Evolutionary conservation across 768 basidiomycete species (phyloP), one percentile per base, ranked within the genome.

Genomic region (Collybiopsis confluens): DNA sequence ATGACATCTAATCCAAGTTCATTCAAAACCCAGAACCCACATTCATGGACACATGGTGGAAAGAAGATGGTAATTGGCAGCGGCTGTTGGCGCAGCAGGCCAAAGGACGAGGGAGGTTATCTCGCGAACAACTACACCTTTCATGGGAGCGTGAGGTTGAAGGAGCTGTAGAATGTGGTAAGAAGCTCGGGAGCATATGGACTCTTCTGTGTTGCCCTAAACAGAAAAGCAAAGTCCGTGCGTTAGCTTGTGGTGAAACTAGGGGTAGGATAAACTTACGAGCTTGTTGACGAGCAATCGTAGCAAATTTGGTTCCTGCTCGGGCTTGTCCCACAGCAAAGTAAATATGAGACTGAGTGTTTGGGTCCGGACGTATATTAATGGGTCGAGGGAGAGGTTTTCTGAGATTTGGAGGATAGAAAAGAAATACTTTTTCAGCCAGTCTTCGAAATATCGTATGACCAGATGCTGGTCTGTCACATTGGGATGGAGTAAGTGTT

Each of bases 401-500:
- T 99, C 96, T 16, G 98, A 81, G 36, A 90, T 83, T 65, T 96
- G 91, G 2, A 98, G 79, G 36, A 97, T 69, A 2, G 86, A 85
- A 70, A 96, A 98, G 72, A 97, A 98, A 68, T 88, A 98, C 59
- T 93, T 94, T 71, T 99, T 99, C 46, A 98, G 67, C 90, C 92
- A 98, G 62, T 98, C 96, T 68, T 99, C 97, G 67, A 97, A 98
- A 56, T 87, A 88, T 86, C 90, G 98, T 2, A 87, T 54, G 4
- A 94, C 61, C 0, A 98, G 69, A 65, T 90, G 82, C 48, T 81
- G 75, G 54, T 95, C 89, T 0, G 86, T 85, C 26, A 81, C 74
- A 16, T 70, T 68, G 0, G 82, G 78, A 65, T 87, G 85, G 1
- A 73, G 65, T 48, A 92, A 66, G 11, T 89, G 86, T 61, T 95